Evolutionary conservation across 1,139 yeast species (phyloP).

Genomic region (Sugiyamaella japonica): DNA sequence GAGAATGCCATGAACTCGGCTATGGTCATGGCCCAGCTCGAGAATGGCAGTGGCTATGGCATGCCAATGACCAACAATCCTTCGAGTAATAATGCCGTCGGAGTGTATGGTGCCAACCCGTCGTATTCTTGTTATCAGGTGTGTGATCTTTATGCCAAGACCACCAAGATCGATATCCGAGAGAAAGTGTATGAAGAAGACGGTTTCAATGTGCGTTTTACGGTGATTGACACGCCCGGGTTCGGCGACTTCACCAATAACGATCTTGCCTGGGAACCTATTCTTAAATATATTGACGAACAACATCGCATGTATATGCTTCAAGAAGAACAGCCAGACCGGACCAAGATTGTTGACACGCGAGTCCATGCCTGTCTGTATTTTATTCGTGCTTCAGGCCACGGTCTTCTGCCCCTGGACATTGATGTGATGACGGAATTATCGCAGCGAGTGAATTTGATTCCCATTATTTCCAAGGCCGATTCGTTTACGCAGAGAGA

Average conservation of each 20-base stretch:
- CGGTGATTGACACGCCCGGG: conserved; percentile 70
- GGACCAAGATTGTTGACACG: conserved; percentile 51
- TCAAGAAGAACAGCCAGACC: conserved; percentile 71
- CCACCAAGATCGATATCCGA: conserved; percentile 44
- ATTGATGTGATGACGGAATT: conserved; percentile 67
- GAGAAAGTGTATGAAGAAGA: conserved; percentile 52
- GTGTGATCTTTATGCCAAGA: conserved; percentile 34
- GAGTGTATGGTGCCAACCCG: background rate
- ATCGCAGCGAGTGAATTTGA: conserved; percentile 62
- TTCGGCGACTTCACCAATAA: conserved; percentile 74
- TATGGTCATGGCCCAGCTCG: background rate
- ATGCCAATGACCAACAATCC: conserved; percentile 23
- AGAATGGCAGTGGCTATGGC: background rate
- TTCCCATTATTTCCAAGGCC: conserved; percentile 75
- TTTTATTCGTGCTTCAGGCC: conserved; percentile 59
- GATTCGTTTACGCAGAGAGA: conserved; percentile 58
- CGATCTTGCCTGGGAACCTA: conserved; percentile 57
- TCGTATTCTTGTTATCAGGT: background rate
- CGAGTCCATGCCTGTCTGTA: conserved; percentile 78
- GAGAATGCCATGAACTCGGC: background rate
- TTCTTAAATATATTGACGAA: conserved; percentile 58
- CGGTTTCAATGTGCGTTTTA: conserved; percentile 52
- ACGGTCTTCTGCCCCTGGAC: conserved; percentile 59
- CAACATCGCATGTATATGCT: conserved; percentile 59
- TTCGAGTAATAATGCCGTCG: background rate